phyloP scores from a whole-genome alignment of 805 yeast genomes.

The Kurtzmaniella fragi region DNA sequence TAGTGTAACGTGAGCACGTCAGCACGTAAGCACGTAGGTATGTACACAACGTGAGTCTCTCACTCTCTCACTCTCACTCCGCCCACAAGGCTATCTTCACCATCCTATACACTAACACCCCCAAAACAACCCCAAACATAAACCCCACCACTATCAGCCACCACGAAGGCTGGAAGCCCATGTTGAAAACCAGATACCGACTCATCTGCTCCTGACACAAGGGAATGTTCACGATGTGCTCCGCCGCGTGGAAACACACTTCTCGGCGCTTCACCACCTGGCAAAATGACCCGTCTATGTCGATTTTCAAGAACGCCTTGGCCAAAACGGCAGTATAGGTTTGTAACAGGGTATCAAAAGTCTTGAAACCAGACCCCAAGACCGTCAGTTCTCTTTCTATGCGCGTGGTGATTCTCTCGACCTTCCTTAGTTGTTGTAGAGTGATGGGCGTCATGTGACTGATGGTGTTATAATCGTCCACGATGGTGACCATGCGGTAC shows the following conservation, averaged over 20 bases:
- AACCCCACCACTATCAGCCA: slow-evolving; percentile 19
- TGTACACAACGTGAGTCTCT: no score
- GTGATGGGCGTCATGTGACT: slow-evolving; percentile 16
- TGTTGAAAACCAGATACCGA: slow-evolving; percentile 4
- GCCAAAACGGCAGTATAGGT: slow-evolving; percentile 36
- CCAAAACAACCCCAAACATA: slow-evolving; percentile 18
- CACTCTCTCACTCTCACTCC: no score
- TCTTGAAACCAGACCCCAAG: slow-evolving; percentile 21
- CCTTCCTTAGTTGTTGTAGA: slow-evolving; percentile 25
- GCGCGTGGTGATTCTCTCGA: slow-evolving; percentile 35
- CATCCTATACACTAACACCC: slow-evolving; percentile 25
- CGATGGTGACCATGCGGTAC: slow-evolving; percentile 25
- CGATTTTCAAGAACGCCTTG: slow-evolving; percentile 34
- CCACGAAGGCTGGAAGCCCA: slow-evolving; percentile 16
- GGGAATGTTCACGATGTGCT: slow-evolving; percentile 38
- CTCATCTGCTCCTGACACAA: slow-evolving; percentile 27
- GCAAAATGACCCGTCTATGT: slow-evolving; percentile 23
- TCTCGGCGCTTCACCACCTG: slow-evolving; percentile 31
- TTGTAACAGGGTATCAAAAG: slow-evolving; percentile 30
- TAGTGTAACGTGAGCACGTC: no score
- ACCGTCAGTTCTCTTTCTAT: slow-evolving; percentile 29
- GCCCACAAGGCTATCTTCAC: slow-evolving; percentile 11
- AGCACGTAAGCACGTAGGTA: no score
- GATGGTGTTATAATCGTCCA: slow-evolving; percentile 20
- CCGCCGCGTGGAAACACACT: slow-evolving; percentile 37